These are phyloP conservation scores for Hypoxylon sp. DNA, from an alignment of 2,329 filamentous ascomycete species.

Conservation along the genomic window DNA sequence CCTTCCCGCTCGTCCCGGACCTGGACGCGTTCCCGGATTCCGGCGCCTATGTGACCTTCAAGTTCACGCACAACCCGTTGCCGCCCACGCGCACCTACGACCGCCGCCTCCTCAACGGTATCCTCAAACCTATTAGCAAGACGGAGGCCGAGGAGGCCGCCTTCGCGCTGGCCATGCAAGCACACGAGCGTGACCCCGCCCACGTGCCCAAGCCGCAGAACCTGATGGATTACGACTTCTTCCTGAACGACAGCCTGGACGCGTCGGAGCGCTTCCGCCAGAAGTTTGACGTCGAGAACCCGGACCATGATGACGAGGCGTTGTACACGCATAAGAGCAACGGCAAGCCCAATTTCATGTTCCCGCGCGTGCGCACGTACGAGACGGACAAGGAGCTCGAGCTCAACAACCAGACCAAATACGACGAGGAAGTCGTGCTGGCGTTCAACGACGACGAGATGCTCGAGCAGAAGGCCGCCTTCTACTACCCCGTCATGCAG, in stretches of 20 bases:
- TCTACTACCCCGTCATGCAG: slow-evolving; percentile 78
- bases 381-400: slow-evolving; percentile 71
- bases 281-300: slow-evolving; percentile 70
- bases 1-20: slow-evolving; percentile 73
- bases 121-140: slow-evolving; percentile 71
- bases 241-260: slow-evolving; percentile 64
- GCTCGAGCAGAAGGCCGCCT: slow-evolving; percentile 67
- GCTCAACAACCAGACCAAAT: slow-evolving; percentile 69
- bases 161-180: slow-evolving; percentile 63
- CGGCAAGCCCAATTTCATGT: slow-evolving; percentile 66
- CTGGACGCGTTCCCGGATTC: slow-evolving; percentile 77
- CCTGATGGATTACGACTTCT: slow-evolving; percentile 75
- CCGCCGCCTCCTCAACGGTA: slow-evolving; percentile 69
- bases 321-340: slow-evolving; percentile 66
- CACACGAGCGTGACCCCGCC: slow-evolving; percentile 68
- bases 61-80: slow-evolving; percentile 75
- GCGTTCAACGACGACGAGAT: slow-evolving; percentile 66
- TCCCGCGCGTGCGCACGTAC: slow-evolving; percentile 72
- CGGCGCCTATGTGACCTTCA: slow-evolving; percentile 76
- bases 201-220: slow-evolving; percentile 68
- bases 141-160: slow-evolving; percentile 66
- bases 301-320: slow-evolving; percentile 64
- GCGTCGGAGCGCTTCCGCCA: slow-evolving; percentile 68
- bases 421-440: slow-evolving; percentile 73
- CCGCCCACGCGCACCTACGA: slow-evolving; percentile 66